phyloP scores from a whole-genome alignment of 352 stramenopile genomes.

The Phytophthora ohioensis region DNA sequence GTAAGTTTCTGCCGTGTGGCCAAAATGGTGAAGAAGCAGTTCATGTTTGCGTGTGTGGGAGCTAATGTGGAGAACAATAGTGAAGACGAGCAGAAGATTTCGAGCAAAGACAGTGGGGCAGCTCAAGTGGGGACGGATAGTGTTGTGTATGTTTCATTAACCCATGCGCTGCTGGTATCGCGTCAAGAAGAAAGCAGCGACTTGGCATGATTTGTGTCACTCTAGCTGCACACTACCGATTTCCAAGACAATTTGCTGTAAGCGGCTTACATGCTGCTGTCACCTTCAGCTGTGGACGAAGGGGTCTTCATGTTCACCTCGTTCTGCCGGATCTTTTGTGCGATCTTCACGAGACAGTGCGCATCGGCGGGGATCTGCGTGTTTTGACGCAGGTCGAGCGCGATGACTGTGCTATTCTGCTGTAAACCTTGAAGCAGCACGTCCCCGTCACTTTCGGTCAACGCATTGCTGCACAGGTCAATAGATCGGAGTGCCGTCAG shows the following conservation, averaged over 20 bases:
- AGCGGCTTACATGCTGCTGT: slow-evolving; percentile 10
- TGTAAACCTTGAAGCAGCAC: slow-evolving; percentile 67
- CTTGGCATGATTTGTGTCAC: slow-evolving; percentile 4
- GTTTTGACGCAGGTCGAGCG: slow-evolving; percentile 86
- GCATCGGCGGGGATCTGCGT: slow-evolving; percentile 65
- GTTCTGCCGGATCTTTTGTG: slow-evolving; percentile 79
- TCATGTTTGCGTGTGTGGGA: slow-evolving; percentile 60
- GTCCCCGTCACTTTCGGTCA: slow-evolving; percentile 70
- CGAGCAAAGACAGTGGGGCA: background rate
- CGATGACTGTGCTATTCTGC: slow-evolving; percentile 67
- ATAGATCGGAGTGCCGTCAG: slow-evolving; percentile 69
- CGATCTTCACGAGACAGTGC: slow-evolving; percentile 68
- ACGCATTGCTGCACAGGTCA: slow-evolving; percentile 85
- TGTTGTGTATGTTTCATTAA: slow-evolving; percentile 69
- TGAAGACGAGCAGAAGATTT: background rate
- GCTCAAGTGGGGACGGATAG: background rate
- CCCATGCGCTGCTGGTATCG: slow-evolving; percentile 63
- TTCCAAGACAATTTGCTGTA: background rate
- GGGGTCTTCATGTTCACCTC: slow-evolving; percentile 64
- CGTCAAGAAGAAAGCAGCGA: slow-evolving; percentile 43
- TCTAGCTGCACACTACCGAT: background rate
- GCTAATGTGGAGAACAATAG: background rate
- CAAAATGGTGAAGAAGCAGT: slow-evolving; percentile 81
- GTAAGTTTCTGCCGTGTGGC: slow-evolving; percentile 72
- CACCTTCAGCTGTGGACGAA: slow-evolving; percentile 12